Base-by-base conservation (phyloP, 371 early-diverging fungal species). In the Mortierella sp. region DNA sequence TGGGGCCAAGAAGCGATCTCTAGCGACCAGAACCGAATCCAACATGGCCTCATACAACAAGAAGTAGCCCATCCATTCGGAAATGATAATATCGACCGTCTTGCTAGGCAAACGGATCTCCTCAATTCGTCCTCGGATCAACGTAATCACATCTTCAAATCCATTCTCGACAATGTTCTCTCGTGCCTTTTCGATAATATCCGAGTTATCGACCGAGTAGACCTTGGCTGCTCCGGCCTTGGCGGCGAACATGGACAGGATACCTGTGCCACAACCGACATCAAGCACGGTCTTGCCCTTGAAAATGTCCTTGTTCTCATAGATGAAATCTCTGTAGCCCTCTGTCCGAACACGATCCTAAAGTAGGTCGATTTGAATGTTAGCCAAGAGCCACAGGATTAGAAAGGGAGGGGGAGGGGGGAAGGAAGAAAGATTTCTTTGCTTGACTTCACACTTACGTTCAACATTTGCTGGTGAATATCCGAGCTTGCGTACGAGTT, bases 61-160 rank as follows among this genome's bases (percentile, higher is more conserved):
- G 70, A 92, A 94, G 82, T 96, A 96, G 1, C 96, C 96, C 96
- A 96, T 96, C 96, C 96, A 96, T 75, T 96, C 96, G 0, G 93
- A 93, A 47, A 96, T 88, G 64, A 96, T 95, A 57, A 96, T 94
- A 77, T 96, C 96, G 9, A 37, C 37, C 28, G 94, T 94, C 71
- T 93, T 87, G 50, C 86, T 69, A 37, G 96, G 96, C 60, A 96
- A 76, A 29, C 81, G 77, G 60, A 96, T 91, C 68, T 96, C 95
- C 75, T 96, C 96, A 57, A 96, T 92, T 70, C 91, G 92, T 43
- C 96, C 95, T 70, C 92, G 86, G 26, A 94, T 66, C 25, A 95
- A 66, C 37, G 87, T 85, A 59, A 96, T 93, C 56, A 91, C 87
- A 60, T 87, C 82, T 64, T 92, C 91, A 46, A 96, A 80, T 7